Evolutionary conservation across 2,329 filamentous ascomycete genomes (phyloP).

Genomic region (Colletotrichum spaethianum): DNA sequence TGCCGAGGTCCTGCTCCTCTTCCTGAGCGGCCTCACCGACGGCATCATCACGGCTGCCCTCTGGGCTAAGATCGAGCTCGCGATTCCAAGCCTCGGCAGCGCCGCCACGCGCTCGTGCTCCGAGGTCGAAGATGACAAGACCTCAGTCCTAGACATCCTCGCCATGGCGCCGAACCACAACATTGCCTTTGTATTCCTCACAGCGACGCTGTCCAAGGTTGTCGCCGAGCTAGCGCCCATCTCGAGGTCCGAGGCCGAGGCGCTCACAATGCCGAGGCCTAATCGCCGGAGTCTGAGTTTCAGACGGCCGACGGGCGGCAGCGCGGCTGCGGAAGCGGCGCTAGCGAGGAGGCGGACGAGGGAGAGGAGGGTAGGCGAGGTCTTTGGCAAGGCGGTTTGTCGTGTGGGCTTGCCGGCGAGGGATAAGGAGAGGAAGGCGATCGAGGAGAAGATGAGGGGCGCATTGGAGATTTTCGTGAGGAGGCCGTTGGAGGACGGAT

Average conservation of each 20-base stretch:
- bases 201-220: conserved; percentile 77
- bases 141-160: conserved; percentile 79
- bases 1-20: conserved; percentile 79
- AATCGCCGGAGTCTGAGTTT: conserved; percentile 63
- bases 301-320: conserved; percentile 49
- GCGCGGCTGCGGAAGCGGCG: conserved; percentile 45
- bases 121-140: conserved; percentile 61
- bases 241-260: conserved; percentile 54
- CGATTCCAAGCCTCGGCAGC: conserved; percentile 61
- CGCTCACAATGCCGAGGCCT: conserved; percentile 46
- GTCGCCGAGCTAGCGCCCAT: conserved; percentile 63
- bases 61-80: conserved; percentile 78
- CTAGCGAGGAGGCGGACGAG: conserved; percentile 68
- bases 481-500: conserved; percentile 39
- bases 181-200: conserved; percentile 90
- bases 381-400: conserved; percentile 77
- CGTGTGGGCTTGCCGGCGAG: conserved; percentile 57
- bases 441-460: conserved; percentile 75
- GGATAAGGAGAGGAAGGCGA: conserved; percentile 69
- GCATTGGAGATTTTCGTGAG: conserved; percentile 78
- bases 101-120: conserved; percentile 38
- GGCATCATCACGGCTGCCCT: conserved; percentile 80
- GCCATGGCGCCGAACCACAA: conserved; percentile 82
- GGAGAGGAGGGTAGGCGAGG: conserved; percentile 73
- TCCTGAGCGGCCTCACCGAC: conserved; percentile 82